Evolutionary conservation across 2,329 filamentous ascomycete genomes (phyloP).

Genomic region (Verticillium nubilum): DNA sequence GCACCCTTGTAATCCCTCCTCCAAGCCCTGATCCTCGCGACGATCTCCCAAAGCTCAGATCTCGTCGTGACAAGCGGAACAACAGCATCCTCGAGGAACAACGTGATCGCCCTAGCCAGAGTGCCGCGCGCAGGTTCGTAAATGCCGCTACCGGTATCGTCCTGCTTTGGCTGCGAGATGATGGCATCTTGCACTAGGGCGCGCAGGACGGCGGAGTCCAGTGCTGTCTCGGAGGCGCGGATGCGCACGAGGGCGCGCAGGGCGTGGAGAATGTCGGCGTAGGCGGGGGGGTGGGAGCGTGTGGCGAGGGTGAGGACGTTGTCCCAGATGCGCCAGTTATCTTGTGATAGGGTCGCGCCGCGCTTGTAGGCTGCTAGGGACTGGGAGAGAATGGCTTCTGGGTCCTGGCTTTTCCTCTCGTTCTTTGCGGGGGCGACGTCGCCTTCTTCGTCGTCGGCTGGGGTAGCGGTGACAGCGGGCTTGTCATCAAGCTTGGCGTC

Average conservation of each 20-base stretch:
- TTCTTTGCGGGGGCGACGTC: constrained; percentile 3
- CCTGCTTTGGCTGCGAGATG: constrained; percentile 29
- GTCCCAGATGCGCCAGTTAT: constrained; percentile 93
- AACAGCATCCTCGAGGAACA: constrained; percentile 68
- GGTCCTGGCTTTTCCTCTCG: constrained; percentile 32
- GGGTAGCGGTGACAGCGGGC: constrained; percentile 12
- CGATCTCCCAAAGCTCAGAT: constrained; percentile 69
- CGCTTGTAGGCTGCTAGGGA: constrained; percentile 82
- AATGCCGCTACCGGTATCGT: constrained; percentile 11
- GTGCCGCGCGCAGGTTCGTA: constrained; percentile 51
- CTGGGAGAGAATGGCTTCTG: constrained; percentile 61
- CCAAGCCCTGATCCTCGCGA: constrained; percentile 70
- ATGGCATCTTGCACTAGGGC: constrained; percentile 69
- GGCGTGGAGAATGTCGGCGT: constrained; percentile 70
- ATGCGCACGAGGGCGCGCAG: constrained; percentile 72
- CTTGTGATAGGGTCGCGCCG: constrained; percentile 75
- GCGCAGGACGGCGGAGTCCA: constrained; percentile 70
- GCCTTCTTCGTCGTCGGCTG: constrained; percentile 7
- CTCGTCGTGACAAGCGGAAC: constrained; percentile 80
- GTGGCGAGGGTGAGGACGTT: constrained; percentile 87
- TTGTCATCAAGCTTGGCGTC: constrained; percentile 5
- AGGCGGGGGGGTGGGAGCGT: constrained; percentile 68
- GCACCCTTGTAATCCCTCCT: constrained; percentile 64
- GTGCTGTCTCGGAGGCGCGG: constrained; percentile 68
- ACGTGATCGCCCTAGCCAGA: constrained; percentile 56